Evolutionary conservation across 2,329 filamentous ascomycete species (phyloP).

Genomic region (Xylariaceae sp.): DNA sequence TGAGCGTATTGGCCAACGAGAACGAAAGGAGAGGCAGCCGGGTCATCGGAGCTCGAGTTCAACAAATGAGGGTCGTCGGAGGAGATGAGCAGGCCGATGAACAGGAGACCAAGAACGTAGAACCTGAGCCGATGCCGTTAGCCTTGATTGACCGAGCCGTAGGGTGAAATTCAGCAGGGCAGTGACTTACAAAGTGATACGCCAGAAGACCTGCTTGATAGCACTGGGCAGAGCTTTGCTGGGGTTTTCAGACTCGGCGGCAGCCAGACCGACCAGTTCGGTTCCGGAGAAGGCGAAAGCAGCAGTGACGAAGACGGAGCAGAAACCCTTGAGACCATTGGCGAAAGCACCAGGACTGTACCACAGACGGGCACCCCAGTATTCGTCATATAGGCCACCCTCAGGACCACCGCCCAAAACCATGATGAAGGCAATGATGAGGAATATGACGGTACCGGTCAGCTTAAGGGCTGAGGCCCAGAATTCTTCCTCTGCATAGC

Average conservation of each 20-base stretch:
- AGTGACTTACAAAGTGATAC: slow-evolving; percentile 45
- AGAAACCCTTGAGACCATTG: slow-evolving; percentile 73
- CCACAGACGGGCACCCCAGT: slow-evolving; percentile 51
- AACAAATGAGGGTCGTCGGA: slow-evolving; percentile 48
- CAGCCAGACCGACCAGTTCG: slow-evolving; percentile 71
- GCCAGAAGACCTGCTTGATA: slow-evolving; percentile 73
- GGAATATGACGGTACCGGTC: slow-evolving; percentile 58
- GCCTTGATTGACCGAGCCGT: neutral
- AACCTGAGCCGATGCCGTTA: slow-evolving; percentile 34
- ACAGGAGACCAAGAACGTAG: slow-evolving; percentile 52
- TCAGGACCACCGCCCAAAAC: slow-evolving; percentile 60
- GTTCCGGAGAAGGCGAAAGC: slow-evolving; percentile 73
- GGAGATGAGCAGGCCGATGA: slow-evolving; percentile 49
- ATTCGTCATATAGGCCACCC: slow-evolving; percentile 41
- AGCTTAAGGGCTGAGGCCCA: slow-evolving; percentile 57
- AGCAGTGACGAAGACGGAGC: slow-evolving; percentile 68
- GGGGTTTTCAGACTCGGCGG: slow-evolving; percentile 69
- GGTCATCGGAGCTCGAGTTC: slow-evolving; percentile 44
- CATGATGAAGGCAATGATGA: slow-evolving; percentile 59
- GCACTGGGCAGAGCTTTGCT: slow-evolving; percentile 73
- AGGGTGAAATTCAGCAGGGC: neutral
- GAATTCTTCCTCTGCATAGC: slow-evolving; percentile 61
- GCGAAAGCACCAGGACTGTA: slow-evolving; percentile 57
- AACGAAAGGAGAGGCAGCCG: slow-evolving; percentile 55
- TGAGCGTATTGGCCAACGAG: slow-evolving; percentile 54